phyloP scores from a whole-genome alignment of 2,329 filamentous ascomycete species.

The Nothopassalora personata region DNA sequence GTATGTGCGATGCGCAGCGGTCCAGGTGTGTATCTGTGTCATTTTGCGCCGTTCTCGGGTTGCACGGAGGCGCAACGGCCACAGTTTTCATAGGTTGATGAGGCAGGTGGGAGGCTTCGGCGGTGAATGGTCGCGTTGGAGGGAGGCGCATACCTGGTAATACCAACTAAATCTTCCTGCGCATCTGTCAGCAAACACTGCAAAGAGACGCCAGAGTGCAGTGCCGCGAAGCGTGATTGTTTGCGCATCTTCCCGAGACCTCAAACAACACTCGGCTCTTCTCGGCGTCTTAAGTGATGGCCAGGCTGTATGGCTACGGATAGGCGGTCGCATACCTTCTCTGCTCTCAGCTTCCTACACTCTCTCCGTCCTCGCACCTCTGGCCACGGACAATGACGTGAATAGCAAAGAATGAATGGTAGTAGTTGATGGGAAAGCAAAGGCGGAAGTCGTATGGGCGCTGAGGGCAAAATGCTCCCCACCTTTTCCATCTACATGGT shows the following conservation, averaged over 20 bases:
- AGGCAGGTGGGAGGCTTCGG: slow-evolving; percentile 5
- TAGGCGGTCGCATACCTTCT: not conserved
- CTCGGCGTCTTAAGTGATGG: not conserved
- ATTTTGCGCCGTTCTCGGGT: slow-evolving; percentile 1
- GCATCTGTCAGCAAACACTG: slow-evolving; percentile 7
- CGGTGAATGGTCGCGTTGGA: slow-evolving; percentile 3
- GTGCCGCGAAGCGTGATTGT: not conserved
- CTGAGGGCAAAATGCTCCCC: not conserved
- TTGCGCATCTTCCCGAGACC: slow-evolving; percentile 2
- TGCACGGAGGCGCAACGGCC: slow-evolving; percentile 4
- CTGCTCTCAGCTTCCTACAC: not conserved
- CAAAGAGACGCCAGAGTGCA: not conserved
- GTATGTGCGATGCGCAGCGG: slow-evolving; percentile 5
- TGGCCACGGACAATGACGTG: slow-evolving; percentile 3
- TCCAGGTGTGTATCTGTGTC: slow-evolving; percentile 5
- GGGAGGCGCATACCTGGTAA: slow-evolving; percentile 17
- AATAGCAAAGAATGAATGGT: slow-evolving; percentile 8
- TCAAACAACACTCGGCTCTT: not conserved
- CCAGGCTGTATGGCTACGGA: not conserved
- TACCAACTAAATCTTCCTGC: slow-evolving; percentile 16
- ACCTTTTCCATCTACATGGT: not conserved
- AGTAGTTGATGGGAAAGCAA: not conserved
- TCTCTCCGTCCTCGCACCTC: slow-evolving; percentile 9
- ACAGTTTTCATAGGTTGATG: slow-evolving; percentile 6
- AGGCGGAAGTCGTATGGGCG: not conserved